Evolutionary conservation across 2,329 filamentous ascomycete genomes (phyloP).

Genomic region (Apiospora aurea): DNA sequence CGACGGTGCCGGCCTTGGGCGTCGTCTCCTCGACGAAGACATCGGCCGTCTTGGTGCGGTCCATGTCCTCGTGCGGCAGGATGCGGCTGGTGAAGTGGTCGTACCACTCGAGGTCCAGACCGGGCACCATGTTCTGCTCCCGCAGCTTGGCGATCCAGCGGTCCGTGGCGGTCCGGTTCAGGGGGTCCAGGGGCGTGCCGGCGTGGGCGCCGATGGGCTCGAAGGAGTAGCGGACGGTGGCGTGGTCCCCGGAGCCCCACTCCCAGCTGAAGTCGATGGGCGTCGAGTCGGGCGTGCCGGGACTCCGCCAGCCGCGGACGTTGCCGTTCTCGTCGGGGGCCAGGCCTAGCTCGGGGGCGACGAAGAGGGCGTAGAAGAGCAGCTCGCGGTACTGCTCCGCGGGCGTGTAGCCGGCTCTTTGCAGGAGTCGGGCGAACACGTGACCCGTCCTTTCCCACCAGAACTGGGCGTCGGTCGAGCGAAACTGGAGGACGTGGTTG

Average conservation of each 20-base stretch:
- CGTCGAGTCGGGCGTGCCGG: conserved; percentile 22
- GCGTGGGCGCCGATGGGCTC: conserved; percentile 21
- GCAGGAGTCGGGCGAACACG: conserved; percentile 14
- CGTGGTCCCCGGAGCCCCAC: conserved; percentile 9
- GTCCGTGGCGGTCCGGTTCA: conserved; percentile 18
- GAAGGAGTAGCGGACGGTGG: conserved; percentile 22
- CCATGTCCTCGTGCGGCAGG: conserved; percentile 15
- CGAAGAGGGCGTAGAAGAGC: conserved; percentile 23
- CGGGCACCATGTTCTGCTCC: conserved; percentile 24
- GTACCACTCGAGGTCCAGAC: conserved; percentile 24
- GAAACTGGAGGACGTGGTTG: conserved; percentile 4
- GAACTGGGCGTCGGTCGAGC: conserved; percentile 16
- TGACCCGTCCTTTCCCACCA: conserved; percentile 23
- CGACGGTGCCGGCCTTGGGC: conserved; percentile 23
- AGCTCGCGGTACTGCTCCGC: conserved; percentile 24
- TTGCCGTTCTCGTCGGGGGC: conserved; percentile 23
- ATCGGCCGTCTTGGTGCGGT: conserved; percentile 12
- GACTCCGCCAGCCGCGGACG: conserved; percentile 20
- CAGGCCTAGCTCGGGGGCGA: conserved; percentile 17
- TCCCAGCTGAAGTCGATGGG: conserved; percentile 25
- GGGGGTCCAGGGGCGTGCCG: conserved; percentile 20
- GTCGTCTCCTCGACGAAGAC: conserved; percentile 24
- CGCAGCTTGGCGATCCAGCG: conserved; percentile 22
- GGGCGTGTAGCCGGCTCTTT: conserved; percentile 15
- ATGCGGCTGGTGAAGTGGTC: conserved; percentile 17